Conservation (phyloP, 306 rosid genomes). For the Rosa chinensis region DNA sequence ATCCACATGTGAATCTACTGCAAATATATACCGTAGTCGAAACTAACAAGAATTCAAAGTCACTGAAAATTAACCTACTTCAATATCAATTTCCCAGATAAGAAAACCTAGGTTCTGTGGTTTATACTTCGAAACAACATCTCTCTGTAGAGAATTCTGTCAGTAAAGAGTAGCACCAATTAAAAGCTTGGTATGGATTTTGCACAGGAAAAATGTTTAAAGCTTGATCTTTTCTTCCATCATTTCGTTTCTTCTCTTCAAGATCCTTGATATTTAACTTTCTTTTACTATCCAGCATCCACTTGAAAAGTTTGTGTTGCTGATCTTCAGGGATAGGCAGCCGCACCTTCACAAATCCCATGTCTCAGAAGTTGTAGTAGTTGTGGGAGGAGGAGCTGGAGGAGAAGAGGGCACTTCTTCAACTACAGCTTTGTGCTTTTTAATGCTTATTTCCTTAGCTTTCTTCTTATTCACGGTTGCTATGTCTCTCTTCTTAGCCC, state of each 20-base stretch:
- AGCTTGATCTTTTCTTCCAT: slow-evolving; percentile 52
- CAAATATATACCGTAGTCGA: not conserved
- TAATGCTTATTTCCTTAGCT: slow-evolving; percentile 30
- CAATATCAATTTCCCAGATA: slow-evolving; percentile 15
- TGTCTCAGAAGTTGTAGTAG: slow-evolving; percentile 37
- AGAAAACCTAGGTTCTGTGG: slow-evolving; percentile 10
- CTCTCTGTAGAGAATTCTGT: slow-evolving; percentile 10
- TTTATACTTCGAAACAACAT: not conserved
- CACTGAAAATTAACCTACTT: slow-evolving; percentile 23
- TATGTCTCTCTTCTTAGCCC: slow-evolving; percentile 49
- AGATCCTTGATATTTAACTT: slow-evolving; percentile 43
- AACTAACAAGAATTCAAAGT: slow-evolving; percentile 3
- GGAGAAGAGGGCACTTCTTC: slow-evolving; percentile 31
- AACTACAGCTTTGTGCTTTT: slow-evolving; percentile 34
- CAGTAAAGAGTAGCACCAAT: slow-evolving; percentile 23
- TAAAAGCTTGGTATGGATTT: slow-evolving; percentile 48
- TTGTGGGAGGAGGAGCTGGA: slow-evolving; percentile 32
- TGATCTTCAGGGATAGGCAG: slow-evolving; percentile 51
- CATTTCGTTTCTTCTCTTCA: slow-evolving; percentile 53
- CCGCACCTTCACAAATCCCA: slow-evolving; percentile 25
- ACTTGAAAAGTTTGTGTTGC: slow-evolving; percentile 49
- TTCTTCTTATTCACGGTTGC: slow-evolving; percentile 24
- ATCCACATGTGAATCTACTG: not conserved
- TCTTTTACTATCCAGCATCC: slow-evolving; percentile 68
- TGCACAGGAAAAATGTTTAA: slow-evolving; percentile 51